Base-by-base conservation (phyloP, 139 green algal genomes). In the Picochlorum sp. region DNA sequence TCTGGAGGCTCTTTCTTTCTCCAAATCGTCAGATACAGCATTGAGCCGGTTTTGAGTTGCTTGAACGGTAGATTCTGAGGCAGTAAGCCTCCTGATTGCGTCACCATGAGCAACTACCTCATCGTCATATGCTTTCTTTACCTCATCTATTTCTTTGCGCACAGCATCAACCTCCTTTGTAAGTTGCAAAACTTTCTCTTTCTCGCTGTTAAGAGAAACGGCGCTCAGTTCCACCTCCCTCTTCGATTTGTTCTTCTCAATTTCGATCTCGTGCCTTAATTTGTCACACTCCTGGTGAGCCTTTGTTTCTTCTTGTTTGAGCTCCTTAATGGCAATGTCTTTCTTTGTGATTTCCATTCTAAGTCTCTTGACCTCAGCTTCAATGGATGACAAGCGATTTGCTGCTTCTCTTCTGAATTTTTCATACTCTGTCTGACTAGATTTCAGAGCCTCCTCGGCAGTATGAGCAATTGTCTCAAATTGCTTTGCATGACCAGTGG, bases 391-490 rank as follows among this genome's bases (percentile, higher is more conserved):
- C 16, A 65, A 60, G 49, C 71, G 69, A 23, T 47, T 47, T 52
- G 49, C 60, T 57, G 62, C 70, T 52, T 83, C 69, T 8, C 24
- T 21, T 60, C 74, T 77, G 60, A 71, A 80, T 28, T 51, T 51
- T 13, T 80, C 72, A 41, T 80, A 68, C 49, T 82, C 72, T 8
- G 26, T 55, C 62, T 82, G 70, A 30, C 61, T 18, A 31, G 45
- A 66, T 24, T 57, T 50, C 21, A 84, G 54, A 47, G 78, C 75
- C 55, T 84, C 77, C 49, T 85, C 78, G 38, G 60, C 72, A 14
- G 77, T 77, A 21, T 38, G 50, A 13, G 75, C 75, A 47, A 85
- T 72, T 55, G 69, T 49, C 69, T 85, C 67, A 67, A 75, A 85
- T 72, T 85, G 78, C 56, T 72, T 74, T 37, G 71, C 63, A 47